These are phyloP conservation scores for Xylaria arbuscula DNA, from an alignment of 2,329 filamentous ascomycete genomes.

Conservation along the genomic window DNA sequence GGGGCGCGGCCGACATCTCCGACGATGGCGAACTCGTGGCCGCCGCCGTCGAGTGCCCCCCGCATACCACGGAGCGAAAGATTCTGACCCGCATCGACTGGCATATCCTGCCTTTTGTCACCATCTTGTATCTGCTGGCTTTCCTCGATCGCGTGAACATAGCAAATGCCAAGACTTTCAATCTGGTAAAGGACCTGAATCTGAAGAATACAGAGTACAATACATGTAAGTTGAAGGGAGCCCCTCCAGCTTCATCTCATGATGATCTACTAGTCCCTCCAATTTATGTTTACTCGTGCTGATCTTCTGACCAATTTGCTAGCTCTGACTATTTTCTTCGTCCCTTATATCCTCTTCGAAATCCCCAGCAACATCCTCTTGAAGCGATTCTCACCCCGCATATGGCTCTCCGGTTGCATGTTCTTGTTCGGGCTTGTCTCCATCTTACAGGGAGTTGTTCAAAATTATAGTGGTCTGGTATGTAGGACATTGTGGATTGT, in stretches of 20 bases:
- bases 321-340: conserved; percentile 81
- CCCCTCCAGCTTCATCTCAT: neutral
- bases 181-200: conserved; percentile 70
- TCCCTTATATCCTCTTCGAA: conserved; percentile 78
- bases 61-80: conserved; percentile 70
- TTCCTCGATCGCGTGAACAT: conserved; percentile 77
- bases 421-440: conserved; percentile 82
- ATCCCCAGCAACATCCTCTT: conserved; percentile 79
- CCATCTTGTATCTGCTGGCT: conserved; percentile 63
- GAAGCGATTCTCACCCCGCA: conserved; percentile 62
- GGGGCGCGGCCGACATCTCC: conserved; percentile 40
- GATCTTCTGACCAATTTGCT: conserved; percentile 21
- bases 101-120: conserved; percentile 77
- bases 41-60: conserved; percentile 56
- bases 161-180: conserved; percentile 78
- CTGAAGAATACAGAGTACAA: conserved; percentile 74
- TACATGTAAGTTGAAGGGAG: conserved; percentile 57
- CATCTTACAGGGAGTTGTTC: conserved; percentile 79
- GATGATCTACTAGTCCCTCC: neutral
- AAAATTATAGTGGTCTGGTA: conserved; percentile 77
- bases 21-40: conserved; percentile 48
- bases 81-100: conserved; percentile 78
- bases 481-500: conserved; percentile 17
- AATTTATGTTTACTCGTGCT: conserved; percentile 18
- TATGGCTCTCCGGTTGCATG: conserved; percentile 80